Evolutionary conservation across 106 monocot species (phyloP).

Genomic region (Allium fistulosum): DNA sequence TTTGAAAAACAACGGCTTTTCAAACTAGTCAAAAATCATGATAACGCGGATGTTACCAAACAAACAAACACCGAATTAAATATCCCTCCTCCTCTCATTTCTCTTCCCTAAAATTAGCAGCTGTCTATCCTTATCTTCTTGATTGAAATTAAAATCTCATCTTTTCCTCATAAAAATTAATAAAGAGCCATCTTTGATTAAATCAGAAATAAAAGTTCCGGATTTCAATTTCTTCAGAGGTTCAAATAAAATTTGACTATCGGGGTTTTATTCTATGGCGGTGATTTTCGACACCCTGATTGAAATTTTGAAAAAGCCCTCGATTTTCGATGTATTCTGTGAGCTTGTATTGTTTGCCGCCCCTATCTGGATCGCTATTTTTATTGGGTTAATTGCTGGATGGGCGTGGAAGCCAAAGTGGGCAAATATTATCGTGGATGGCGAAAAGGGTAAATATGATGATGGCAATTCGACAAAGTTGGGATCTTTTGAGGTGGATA

Average conservation of each 20-base stretch:
- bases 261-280: conserved; percentile 28
- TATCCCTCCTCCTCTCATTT: too few relatives aligned
- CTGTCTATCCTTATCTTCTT: background rate
- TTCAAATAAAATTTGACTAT: background rate
- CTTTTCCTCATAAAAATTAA: background rate
- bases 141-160: background rate
- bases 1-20: too few relatives aligned
- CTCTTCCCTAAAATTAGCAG: too few relatives aligned
- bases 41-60: too few relatives aligned
- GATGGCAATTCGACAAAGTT: background rate
- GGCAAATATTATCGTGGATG: conserved; percentile 7
- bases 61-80: too few relatives aligned
- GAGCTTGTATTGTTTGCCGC: conserved; percentile 53
- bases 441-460: background rate
- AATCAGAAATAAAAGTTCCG: background rate
- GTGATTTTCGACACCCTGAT: conserved; percentile 41
- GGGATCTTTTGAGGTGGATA: background rate
- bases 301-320: conserved; percentile 42
- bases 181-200: background rate
- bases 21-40: too few relatives aligned
- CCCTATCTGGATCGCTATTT: conserved; percentile 55
- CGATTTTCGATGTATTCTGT: conserved; percentile 19
- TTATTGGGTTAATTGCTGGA: conserved; percentile 59
- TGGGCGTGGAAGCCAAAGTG: conserved; percentile 74
- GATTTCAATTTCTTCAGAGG: background rate